Evolutionary conservation across 176 grass and related monocot genomes (phyloP).

Genomic region (Oryza australiensis): DNA sequence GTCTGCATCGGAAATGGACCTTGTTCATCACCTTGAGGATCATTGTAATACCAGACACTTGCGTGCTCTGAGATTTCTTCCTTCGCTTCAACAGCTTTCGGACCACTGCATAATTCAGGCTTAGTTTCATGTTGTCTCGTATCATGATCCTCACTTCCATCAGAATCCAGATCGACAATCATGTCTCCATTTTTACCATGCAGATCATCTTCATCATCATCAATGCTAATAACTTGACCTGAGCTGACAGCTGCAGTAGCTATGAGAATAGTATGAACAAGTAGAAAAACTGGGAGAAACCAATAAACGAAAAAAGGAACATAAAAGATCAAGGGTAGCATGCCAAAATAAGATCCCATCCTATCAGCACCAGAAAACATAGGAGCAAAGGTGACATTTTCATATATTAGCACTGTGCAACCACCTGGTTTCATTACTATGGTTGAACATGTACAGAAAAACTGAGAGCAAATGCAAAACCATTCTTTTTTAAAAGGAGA

Average conservation of each 20-base stretch:
- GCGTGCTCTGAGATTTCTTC: neutral
- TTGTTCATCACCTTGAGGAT: conserved; percentile 54
- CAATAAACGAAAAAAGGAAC: neutral
- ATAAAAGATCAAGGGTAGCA: neutral
- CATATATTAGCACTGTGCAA: neutral
- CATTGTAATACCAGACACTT: conserved; percentile 49
- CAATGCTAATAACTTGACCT: conserved; percentile 26
- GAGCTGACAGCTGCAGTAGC: neutral
- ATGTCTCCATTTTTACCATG: neutral
- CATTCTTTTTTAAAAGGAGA: neutral
- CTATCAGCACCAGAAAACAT: neutral
- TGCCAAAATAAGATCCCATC: neutral
- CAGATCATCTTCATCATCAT: conserved; percentile 22
- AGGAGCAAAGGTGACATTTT: neutral
- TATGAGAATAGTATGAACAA: conserved; percentile 1
- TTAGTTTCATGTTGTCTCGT: neutral
- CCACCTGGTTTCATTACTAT: neutral
- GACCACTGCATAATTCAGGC: neutral
- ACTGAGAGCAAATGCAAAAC: conserved; percentile 9
- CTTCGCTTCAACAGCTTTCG: neutral
- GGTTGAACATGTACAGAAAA: neutral
- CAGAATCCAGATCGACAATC: conserved; percentile 22
- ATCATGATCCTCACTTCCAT: neutral
- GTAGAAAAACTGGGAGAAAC: neutral
- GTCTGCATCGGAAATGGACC: conserved; percentile 52